These are phyloP conservation scores for Chaetomiaceae sp. DNA, from an alignment of 2,329 filamentous ascomycete genomes.

Conservation along the genomic window DNA sequence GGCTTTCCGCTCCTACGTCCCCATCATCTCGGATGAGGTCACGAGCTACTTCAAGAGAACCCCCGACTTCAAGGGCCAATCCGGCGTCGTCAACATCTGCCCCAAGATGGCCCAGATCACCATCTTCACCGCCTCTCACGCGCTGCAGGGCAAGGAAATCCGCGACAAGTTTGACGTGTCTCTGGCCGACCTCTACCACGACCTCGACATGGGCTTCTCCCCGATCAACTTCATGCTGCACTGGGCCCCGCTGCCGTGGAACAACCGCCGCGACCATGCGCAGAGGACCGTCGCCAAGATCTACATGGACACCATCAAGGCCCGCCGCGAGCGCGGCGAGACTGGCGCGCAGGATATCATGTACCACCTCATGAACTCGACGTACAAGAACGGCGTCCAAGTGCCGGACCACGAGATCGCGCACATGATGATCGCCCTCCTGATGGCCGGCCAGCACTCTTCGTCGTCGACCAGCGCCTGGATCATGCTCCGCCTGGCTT, in stretches of 20 bases:
- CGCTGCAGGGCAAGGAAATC: slow-evolving; percentile 72
- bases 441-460: slow-evolving; percentile 82
- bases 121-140: slow-evolving; percentile 73
- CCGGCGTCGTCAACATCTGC: slow-evolving; percentile 60
- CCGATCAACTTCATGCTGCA: slow-evolving; percentile 81
- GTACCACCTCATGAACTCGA: slow-evolving; percentile 70
- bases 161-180: slow-evolving; percentile 65
- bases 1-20: slow-evolving; percentile 62
- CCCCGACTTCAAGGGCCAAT: slow-evolving; percentile 53
- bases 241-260: slow-evolving; percentile 73
- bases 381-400: slow-evolving; percentile 67
- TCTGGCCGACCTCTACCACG: slow-evolving; percentile 73
- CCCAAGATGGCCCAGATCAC: slow-evolving; percentile 71
- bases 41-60: slow-evolving; percentile 57
- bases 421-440: slow-evolving; percentile 80
- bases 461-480: slow-evolving; percentile 73
- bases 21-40: slow-evolving; percentile 66
- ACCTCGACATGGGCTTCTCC: slow-evolving; percentile 73
- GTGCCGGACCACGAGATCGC: slow-evolving; percentile 73
- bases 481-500: slow-evolving; percentile 71
- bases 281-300: slow-evolving; percentile 72
- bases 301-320: slow-evolving; percentile 67
- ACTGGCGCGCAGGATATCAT: slow-evolving; percentile 64
- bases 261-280: slow-evolving; percentile 66
- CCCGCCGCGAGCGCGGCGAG: slow-evolving; percentile 49